Evolutionary conservation across 768 basidiomycete species (phyloP), one percentile per base, ranked within the genome.

Genomic region (Coprinellus micaceus): DNA sequence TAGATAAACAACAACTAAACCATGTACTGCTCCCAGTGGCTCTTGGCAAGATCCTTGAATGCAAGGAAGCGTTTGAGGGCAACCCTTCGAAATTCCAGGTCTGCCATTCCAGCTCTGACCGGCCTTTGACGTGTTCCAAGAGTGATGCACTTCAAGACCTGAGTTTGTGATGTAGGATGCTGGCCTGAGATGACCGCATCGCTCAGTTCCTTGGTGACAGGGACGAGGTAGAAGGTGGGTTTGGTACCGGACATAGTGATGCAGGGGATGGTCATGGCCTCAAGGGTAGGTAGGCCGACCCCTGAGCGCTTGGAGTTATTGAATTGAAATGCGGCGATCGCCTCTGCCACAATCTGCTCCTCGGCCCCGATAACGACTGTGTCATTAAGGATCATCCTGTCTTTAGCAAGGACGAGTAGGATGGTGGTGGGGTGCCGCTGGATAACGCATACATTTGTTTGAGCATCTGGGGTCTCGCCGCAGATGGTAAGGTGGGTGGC

Each of bases 171-270:
- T 2, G 59, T 24, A 21, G 62, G 66, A 61, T 64, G 63, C 57
- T 62, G 62, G 29, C 57, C 61, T 41, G 53, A 54, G 37, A 60
- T 59, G 57, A 67, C 65, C 21, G 71, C 67, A 30, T 61, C 52
- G 59, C 64, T 68, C 41, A 74, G 59, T 28, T 67, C 65, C 55
- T 58, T 49, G 26, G 67, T 75, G 55, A 75, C 66, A 4, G 67
- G 65, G 26, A 74, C 61, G n/a, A 70, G 57, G 57, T 73, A 74
- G 60, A 74, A 74, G 21, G 62, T 64, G 28, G 72, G 74, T 17
- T 41, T 60, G 26, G 70, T 72, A 36, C 73, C 68, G 17, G 59
- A 30, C 70, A 76, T 70, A 24, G 61, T 65, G 59, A 77, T 71
- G 53, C 64, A 66, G 28, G 72, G 68, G 28, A 74, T 68, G 25